Evolutionary conservation across 2,329 filamentous ascomycete genomes (phyloP).

Genomic region (Pseudogymnoascus sp.): DNA sequence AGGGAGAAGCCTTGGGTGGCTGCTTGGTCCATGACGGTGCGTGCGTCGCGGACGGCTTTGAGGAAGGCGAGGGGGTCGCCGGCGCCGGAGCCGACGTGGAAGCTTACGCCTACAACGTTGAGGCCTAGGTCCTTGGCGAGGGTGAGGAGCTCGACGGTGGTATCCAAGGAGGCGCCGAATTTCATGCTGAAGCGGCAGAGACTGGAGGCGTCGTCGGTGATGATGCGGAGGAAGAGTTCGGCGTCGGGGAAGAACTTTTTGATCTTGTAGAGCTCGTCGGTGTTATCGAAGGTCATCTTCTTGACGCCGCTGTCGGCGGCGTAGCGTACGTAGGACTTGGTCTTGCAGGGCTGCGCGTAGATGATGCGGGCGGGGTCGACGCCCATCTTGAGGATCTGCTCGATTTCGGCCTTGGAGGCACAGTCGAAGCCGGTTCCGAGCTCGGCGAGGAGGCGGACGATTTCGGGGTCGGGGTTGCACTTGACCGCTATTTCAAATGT

Average conservation of each 20-base stretch:
- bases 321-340: slow-evolving; percentile 92
- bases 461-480: slow-evolving; percentile 90
- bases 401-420: slow-evolving; percentile 94
- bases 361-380: slow-evolving; percentile 87
- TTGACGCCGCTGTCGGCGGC: slow-evolving; percentile 78
- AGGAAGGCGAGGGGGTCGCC: slow-evolving; percentile 87
- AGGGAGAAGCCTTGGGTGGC: slow-evolving; percentile 67
- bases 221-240: slow-evolving; percentile 87
- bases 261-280: slow-evolving; percentile 96
- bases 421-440: slow-evolving; percentile 96
- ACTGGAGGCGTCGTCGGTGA: slow-evolving; percentile 92
- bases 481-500: slow-evolving; percentile 65
- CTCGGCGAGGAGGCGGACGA: slow-evolving; percentile 77
- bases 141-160: slow-evolving; percentile 66
- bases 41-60: slow-evolving; percentile 84
- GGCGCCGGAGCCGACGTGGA: slow-evolving; percentile 94
- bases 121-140: slow-evolving; percentile 75
- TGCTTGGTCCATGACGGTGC: slow-evolving; percentile 81
- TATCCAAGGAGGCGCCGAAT: slow-evolving; percentile 86
- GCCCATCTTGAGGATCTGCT: slow-evolving; percentile 77
- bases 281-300: slow-evolving; percentile 99
- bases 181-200: slow-evolving; percentile 94
- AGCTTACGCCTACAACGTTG: slow-evolving; percentile 91
- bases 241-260: slow-evolving; percentile 84
- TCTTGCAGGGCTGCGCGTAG: slow-evolving; percentile 99